Evolutionary conservation across 768 basidiomycete species (phyloP).

Genomic region (Mycena latifolia): DNA sequence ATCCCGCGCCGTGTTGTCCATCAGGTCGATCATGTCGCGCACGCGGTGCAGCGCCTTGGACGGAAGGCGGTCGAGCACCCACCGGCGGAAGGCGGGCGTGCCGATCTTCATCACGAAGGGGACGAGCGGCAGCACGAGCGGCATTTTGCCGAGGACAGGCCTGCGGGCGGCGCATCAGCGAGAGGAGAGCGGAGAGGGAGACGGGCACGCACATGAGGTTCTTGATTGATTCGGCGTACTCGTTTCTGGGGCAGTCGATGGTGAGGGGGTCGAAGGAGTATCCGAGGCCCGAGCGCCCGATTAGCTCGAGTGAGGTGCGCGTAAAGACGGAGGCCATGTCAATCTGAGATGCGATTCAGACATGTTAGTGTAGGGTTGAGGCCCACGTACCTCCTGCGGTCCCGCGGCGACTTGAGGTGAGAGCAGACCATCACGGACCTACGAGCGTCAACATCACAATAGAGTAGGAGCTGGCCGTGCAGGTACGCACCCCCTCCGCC

Average conservation of each 20-base stretch:
- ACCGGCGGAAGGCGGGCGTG: slow-evolving; percentile 41
- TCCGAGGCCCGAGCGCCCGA: slow-evolving; percentile 5
- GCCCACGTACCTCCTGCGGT: not conserved
- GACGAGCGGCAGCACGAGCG: slow-evolving; percentile 40
- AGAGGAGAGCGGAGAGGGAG: not conserved
- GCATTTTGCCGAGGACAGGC: slow-evolving; percentile 38
- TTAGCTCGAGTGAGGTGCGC: slow-evolving; percentile 6
- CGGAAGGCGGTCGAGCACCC: slow-evolving; percentile 42
- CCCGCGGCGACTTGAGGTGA: not conserved
- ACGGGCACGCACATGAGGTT: not conserved
- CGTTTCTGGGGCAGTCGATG: slow-evolving; percentile 8
- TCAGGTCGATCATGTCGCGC: slow-evolving; percentile 43
- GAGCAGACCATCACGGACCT: slow-evolving; percentile 8
- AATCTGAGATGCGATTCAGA: not conserved
- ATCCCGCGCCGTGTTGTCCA: slow-evolving; percentile 42
- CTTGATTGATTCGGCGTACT: slow-evolving; percentile 12
- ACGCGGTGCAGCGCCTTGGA: slow-evolving; percentile 39
- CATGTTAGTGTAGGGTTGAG: no score
- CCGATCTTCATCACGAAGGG: slow-evolving; percentile 42
- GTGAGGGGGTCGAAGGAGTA: slow-evolving; percentile 12
- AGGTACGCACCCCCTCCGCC: not conserved
- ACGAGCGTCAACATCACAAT: not conserved
- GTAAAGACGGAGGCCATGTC: not conserved
- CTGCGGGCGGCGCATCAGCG: slow-evolving; percentile 30
- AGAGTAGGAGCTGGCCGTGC: no score